These are phyloP conservation scores for Fusarium pininemorale DNA, from an alignment of 2,329 filamentous ascomycete genomes.

Conservation along the genomic window DNA sequence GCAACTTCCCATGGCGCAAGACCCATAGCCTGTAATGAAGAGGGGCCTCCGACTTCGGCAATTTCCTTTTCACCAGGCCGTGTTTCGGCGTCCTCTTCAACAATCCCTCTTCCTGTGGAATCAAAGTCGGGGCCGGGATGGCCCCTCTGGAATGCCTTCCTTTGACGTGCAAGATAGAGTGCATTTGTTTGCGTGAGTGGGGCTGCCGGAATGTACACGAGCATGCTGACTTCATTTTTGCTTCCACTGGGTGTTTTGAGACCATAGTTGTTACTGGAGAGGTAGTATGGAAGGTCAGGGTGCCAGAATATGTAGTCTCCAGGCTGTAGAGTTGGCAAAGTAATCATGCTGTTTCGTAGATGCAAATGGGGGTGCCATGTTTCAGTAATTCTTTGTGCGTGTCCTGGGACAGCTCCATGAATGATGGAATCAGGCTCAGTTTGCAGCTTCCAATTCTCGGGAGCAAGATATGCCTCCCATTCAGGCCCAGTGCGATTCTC, in stretches of 20 bases:
- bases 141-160: slow-evolving; percentile 64
- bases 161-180: slow-evolving; percentile 65
- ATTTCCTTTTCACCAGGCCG: slow-evolving; percentile 62
- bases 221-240: slow-evolving; percentile 55
- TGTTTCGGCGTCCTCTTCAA: slow-evolving; percentile 61
- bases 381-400: slow-evolving; percentile 66
- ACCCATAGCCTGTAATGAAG: slow-evolving; percentile 66
- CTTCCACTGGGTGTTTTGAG: slow-evolving; percentile 42
- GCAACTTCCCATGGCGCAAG: slow-evolving; percentile 60
- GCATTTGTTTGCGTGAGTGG: slow-evolving; percentile 67
- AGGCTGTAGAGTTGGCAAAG: slow-evolving; percentile 62
- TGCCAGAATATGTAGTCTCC: slow-evolving; percentile 70
- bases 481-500: slow-evolving; percentile 50
- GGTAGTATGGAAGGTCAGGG: slow-evolving; percentile 65
- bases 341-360: slow-evolving; percentile 62
- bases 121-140: slow-evolving; percentile 66
- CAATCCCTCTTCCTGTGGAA: slow-evolving; percentile 57
- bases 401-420: slow-evolving; percentile 66
- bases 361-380: slow-evolving; percentile 66
- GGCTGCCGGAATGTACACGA: slow-evolving; percentile 64
- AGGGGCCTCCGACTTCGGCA: slow-evolving; percentile 58
- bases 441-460: slow-evolving; percentile 57
- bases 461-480: slow-evolving; percentile 63
- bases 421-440: slow-evolving; percentile 63
- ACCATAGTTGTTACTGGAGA: slow-evolving; percentile 53